Percentiles rank a stretch among this genome's conserved stretches.
Conservation (phyloP, 164 flowering plant genomes). For the Liriodendron chinense region DNA sequence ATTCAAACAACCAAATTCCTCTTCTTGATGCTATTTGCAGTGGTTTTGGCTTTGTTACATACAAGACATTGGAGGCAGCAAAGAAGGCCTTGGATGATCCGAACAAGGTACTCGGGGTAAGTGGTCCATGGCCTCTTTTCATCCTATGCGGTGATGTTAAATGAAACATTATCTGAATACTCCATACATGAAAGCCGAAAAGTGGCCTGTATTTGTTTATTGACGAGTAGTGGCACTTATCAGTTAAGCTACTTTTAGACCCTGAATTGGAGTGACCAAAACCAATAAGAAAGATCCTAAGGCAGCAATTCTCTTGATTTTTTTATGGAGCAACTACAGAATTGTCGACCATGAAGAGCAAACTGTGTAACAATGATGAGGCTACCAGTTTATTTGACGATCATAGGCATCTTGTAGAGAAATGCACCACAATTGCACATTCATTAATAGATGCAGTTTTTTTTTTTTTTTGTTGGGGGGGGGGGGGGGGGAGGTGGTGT, state of each 20-base stretch:
- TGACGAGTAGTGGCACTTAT: too few relatives aligned
- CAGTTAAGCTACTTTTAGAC: not conserved
- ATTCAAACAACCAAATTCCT: not conserved
- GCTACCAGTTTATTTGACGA: not conserved
- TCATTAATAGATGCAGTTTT: not conserved
- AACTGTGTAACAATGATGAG: not conserved
- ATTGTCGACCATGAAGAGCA: too few relatives aligned
- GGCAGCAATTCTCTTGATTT: not conserved
- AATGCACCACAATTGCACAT: not conserved
- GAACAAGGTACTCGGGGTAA: slow-evolving; percentile 58
- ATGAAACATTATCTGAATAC: not conserved
- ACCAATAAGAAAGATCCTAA: not conserved
- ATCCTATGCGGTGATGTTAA: not conserved
- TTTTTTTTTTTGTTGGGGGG: too few relatives aligned
- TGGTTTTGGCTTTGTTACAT: slow-evolving; percentile 75
- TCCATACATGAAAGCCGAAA: not conserved
- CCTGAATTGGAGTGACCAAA: not conserved
- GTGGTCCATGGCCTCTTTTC: slow-evolving; percentile 5
- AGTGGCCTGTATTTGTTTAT: not conserved
- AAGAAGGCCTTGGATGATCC: slow-evolving; percentile 77
- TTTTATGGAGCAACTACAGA: too few relatives aligned
- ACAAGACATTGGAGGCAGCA: slow-evolving; percentile 59
- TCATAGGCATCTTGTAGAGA: not conserved
- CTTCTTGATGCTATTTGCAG: slow-evolving; percentile 24
- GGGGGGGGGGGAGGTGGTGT: too few relatives aligned